Base-by-base conservation (phyloP, 2,329 filamentous ascomycete species). In the Tolypocladium paradoxum region DNA sequence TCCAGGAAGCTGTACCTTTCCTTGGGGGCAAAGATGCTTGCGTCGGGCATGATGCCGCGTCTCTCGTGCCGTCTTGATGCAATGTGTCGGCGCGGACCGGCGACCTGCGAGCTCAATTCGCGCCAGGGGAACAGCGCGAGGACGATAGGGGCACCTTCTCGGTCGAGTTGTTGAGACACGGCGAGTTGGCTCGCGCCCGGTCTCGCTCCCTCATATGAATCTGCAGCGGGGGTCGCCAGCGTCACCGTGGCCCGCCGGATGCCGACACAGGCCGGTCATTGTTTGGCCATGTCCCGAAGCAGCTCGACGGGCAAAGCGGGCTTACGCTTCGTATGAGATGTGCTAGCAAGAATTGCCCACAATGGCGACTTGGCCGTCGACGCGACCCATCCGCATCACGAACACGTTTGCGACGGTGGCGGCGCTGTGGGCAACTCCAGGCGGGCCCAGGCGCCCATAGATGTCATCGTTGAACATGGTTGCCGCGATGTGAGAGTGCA, bases 1-100 rank as follows among this genome's bases (percentile, higher is more conserved):
- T 78, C 75, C 48, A 74, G 65, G 53, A 78, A 73, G 61, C 73
- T 75, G 58, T 76, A 77, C 31, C 58, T 62, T 4, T 54, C 52
- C 29, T 56, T 59, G 24, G 45, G 46, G 3, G 35, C n/a, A 27
- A 36, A 34, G 18, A 33, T 35, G 45, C 34, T 50, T 18, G 52
- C 43, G 47, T 59, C 53, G 36, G 56, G 55, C 58, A 60, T 59
- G 18, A 14, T 53, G 43, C n/a, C n/a, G n/a, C n/a, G n/a, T n/a
- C n/a, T n/a, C n/a, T n/a, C n/a, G n/a, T n/a, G n/a, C n/a, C n/a
- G n/a, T n/a, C n/a, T n/a, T n/a, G n/a, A n/a, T n/a, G n/a, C n/a
- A n/a, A n/a, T n/a, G n/a, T n/a, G n/a, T n/a, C n/a, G n/a, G n/a
- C n/a, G n/a, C n/a, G n/a, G n/a, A 22, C 14, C 16, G 40, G n/a